These are phyloP conservation scores for Malania oleifera DNA, from an alignment of 164 flowering plant genomes.

Conservation along the genomic window DNA sequence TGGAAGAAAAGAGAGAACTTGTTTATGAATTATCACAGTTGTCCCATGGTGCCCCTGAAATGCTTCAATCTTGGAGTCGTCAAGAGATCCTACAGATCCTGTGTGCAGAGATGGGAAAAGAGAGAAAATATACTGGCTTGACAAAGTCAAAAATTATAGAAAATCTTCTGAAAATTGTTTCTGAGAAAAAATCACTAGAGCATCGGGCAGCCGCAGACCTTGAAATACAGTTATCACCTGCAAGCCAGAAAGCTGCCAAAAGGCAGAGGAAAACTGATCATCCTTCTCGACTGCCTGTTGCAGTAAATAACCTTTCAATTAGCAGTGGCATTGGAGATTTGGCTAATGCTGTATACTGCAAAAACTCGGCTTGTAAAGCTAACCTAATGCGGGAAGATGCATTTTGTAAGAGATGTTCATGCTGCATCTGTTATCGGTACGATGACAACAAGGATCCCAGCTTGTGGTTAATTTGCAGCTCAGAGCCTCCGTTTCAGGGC, in stretches of 20 bases:
- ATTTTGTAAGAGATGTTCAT: conserved; percentile 94
- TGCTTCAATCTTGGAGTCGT: conserved; percentile 79
- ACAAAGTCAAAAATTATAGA: conserved; percentile 81
- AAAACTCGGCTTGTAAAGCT: conserved; percentile 84
- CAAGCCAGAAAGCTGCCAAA: conserved; percentile 37
- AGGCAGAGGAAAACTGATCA: conserved; percentile 72
- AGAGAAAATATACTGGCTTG: conserved; percentile 87
- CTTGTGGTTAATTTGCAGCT: conserved; percentile 81
- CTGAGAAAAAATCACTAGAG: conserved; percentile 48
- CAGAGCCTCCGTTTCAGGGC: conserved; percentile 66
- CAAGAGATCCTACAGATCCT: conserved; percentile 80
- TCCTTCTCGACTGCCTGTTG: conserved; percentile 41
- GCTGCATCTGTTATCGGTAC: conserved; percentile 75
- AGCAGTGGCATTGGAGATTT: conserved; percentile 23
- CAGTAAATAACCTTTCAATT: conserved; percentile 15
- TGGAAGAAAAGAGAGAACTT: conserved; percentile 82
- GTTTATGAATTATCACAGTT: conserved; percentile 66
- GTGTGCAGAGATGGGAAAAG: conserved; percentile 93
- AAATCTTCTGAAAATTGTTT: conserved; percentile 59
- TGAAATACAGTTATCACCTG: conserved; percentile 30
- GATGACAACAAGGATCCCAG: conserved; percentile 99
- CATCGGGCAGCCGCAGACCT: conserved; percentile 20
- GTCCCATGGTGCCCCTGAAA: conserved; percentile 61
- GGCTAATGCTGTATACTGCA: conserved; percentile 39
- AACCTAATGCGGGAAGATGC: conserved; percentile 42